These are phyloP conservation scores for Macrocybe sp. DNA, from an alignment of 1,284 basidiomycete species.

Conservation along the genomic window DNA sequence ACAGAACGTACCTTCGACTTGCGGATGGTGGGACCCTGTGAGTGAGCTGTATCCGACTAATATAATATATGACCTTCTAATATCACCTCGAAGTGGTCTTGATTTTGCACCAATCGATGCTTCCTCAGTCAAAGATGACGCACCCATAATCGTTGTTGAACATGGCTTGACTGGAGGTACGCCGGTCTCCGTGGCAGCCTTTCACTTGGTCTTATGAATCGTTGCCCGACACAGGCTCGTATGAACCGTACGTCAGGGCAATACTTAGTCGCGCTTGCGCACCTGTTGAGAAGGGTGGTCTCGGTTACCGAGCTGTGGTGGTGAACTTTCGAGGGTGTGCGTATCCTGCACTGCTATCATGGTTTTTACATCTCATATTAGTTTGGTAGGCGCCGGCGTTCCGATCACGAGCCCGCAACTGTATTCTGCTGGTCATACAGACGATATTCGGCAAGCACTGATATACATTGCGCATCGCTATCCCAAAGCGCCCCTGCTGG, in stretches of 20 bases:
- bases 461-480: conserved; percentile 73
- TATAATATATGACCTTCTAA: background rate
- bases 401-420: conserved; percentile 78
- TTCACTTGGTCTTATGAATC: background rate
- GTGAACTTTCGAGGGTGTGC: conserved; percentile 88
- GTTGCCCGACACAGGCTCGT: conserved; percentile 50
- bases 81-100: conserved; percentile 45
- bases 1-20: conserved; percentile 35
- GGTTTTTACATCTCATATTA: conserved; percentile 3
- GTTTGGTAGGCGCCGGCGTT: conserved; percentile 70
- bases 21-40: conserved; percentile 45
- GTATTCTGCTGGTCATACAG: conserved; percentile 84
- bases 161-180: conserved; percentile 87
- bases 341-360: conserved; percentile 18
- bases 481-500: conserved; percentile 80
- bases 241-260: conserved; percentile 86
- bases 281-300: conserved; percentile 67
- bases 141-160: conserved; percentile 79
- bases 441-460: conserved; percentile 81
- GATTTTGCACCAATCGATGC: conserved; percentile 67
- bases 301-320: conserved; percentile 86
- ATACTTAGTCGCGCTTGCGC: conserved; percentile 70
- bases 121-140: conserved; percentile 47
- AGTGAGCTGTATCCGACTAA: conserved; percentile 10
- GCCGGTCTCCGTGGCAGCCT: conserved; percentile 10